Percentiles rank a stretch among this genome's conserved stretches.
Evolutionary conservation across 495 filamentous ascomycete species (phyloP).

Genomic region (Wilcoxina mikolae): DNA sequence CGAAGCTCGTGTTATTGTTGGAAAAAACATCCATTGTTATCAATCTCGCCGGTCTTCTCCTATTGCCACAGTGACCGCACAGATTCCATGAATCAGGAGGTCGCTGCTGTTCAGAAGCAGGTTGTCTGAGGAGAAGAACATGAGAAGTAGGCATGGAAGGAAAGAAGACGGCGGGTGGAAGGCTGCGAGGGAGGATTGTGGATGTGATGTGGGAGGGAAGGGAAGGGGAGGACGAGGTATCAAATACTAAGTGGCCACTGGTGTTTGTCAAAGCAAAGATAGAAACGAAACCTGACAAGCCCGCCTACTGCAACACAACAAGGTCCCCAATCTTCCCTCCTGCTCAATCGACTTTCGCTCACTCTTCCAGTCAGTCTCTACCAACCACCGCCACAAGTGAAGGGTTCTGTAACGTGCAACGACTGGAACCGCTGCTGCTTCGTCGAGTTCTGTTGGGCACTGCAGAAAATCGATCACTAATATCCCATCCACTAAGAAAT

Average conservation of each 20-base stretch:
- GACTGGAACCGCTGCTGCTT: too few species aligned
- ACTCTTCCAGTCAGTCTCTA: neutral
- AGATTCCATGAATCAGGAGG: slow-evolving; percentile 4
- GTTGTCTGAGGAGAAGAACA: neutral
- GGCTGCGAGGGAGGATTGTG: neutral
- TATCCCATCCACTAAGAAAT: neutral
- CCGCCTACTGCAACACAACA: neutral
- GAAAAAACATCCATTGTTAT: slow-evolving; percentile 3
- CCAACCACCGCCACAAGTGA: neutral
- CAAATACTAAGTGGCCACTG: neutral
- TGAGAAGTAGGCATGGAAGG: neutral
- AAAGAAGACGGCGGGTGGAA: neutral
- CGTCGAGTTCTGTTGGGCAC: neutral
- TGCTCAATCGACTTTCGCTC: neutral
- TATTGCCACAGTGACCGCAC: neutral
- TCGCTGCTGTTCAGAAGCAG: neutral
- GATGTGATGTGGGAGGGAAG: neutral
- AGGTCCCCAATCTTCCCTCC: neutral
- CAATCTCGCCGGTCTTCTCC: neutral
- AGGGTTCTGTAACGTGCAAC: neutral
- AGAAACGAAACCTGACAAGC: neutral
- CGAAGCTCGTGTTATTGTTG: neutral
- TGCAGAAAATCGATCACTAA: neutral
- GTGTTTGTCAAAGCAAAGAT: neutral
- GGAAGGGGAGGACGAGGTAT: neutral